These are phyloP conservation scores for Herpetospermum pedunculosum DNA, from an alignment of 306 rosid genomes.

Conservation along the genomic window DNA sequence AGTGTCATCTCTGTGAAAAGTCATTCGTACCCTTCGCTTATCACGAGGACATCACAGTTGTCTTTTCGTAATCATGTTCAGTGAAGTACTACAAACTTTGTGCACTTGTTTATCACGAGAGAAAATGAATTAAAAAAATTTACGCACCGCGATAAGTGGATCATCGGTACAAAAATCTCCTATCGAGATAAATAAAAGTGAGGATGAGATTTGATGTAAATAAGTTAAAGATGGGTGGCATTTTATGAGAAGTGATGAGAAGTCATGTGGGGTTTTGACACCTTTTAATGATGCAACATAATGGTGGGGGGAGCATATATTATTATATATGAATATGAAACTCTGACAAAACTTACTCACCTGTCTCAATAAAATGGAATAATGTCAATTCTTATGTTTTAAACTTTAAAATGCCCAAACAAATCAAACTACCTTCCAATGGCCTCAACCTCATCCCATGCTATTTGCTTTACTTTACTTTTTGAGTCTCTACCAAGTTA, in stretches of 20 bases:
- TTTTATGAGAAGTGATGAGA: neutral
- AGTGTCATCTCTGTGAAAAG: too few relatives aligned
- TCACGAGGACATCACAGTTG: too few relatives aligned
- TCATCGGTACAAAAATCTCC: too few relatives aligned
- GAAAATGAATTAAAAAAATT: too few relatives aligned
- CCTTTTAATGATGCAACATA: conserved; percentile 3
- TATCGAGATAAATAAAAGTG: too few relatives aligned
- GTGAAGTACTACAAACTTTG: too few relatives aligned
- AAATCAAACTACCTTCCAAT: neutral
- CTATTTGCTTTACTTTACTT: neutral
- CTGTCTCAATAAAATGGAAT: conserved; percentile 6
- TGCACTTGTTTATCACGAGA: too few relatives aligned
- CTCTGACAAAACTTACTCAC: neutral
- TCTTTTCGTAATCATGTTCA: too few relatives aligned
- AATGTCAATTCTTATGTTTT: neutral
- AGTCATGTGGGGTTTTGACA: neutral
- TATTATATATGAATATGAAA: too few relatives aligned
- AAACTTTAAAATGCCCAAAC: neutral
- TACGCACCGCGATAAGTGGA: too few relatives aligned
- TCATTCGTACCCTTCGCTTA: too few relatives aligned
- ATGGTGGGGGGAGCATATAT: too few relatives aligned
- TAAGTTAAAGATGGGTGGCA: neutral
- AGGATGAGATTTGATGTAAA: neutral
- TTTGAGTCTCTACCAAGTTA: neutral
- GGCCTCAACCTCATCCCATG: neutral